Evolutionary conservation across 352 stramenopile species (phyloP).

Genomic region (Pseudoperonospora humuli): DNA sequence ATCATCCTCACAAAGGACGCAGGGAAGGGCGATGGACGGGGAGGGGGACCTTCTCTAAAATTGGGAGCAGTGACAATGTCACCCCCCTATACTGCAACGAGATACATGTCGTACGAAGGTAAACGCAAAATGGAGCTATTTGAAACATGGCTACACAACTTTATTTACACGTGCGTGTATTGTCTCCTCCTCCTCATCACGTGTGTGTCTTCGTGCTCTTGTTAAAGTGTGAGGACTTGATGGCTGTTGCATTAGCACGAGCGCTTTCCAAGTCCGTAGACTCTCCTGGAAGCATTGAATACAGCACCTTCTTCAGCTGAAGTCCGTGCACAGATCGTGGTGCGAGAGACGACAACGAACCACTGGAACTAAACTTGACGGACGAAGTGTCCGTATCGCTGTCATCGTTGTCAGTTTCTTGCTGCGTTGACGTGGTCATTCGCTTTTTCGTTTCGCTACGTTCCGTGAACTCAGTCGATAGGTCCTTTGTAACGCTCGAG

Average conservation of each 20-base stretch:
- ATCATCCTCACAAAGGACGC: conserved; percentile 36
- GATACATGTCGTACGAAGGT: conserved; percentile 9
- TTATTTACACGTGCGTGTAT: no score
- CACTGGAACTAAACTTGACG: conserved; percentile 11
- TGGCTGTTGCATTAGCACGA: conserved; percentile 14
- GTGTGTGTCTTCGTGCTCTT: conserved; percentile 8
- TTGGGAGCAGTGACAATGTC: no score
- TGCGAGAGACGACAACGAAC: conserved; percentile 10
- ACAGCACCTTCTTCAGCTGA: conserved; percentile 52
- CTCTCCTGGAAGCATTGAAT: conserved; percentile 40
- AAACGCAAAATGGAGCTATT: conserved; percentile 2
- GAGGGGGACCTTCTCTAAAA: no score
- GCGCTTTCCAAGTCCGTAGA: conserved; percentile 23
- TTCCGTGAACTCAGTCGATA: conserved; percentile 1
- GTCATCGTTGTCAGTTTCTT: conserved; percentile 10
- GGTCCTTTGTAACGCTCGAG: no score
- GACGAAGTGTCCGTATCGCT: conserved; percentile 14
- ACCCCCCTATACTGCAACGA: no score
- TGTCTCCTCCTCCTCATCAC: conserved; percentile 4
- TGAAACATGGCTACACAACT: conserved; percentile 9
- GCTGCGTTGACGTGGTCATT: conserved; percentile 8
- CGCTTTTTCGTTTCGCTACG: conserved; percentile 19
- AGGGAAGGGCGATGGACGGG: not conserved
- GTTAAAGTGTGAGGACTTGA: conserved; percentile 10
- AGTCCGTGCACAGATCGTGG: conserved; percentile 14